Evolutionary conservation across 2,329 filamentous ascomycete genomes (phyloP).

Genomic region (Biscogniauxia sp.): DNA sequence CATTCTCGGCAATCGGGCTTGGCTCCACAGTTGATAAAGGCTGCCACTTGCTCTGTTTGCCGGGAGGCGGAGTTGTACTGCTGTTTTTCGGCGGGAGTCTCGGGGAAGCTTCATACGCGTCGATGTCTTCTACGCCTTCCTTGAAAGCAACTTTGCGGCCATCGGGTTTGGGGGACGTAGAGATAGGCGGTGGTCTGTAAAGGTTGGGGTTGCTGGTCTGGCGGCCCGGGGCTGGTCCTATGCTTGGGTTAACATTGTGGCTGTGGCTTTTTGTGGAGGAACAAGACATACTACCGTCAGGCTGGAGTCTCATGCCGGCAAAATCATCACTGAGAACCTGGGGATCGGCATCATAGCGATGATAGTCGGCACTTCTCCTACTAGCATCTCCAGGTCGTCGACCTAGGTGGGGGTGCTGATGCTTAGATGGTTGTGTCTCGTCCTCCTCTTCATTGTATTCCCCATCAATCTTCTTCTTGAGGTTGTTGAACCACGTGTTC

Average conservation of each 20-base stretch:
- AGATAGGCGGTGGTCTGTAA: conserved; percentile 59
- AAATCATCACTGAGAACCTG: conserved; percentile 90
- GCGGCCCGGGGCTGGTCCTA: conserved; percentile 33
- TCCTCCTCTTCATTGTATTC: conserved; percentile 73
- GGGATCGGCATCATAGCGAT: conserved; percentile 92
- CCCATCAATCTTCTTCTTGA: conserved; percentile 93
- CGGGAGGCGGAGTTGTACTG: conserved; percentile 38
- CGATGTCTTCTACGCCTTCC: conserved; percentile 73
- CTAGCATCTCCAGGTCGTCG: conserved; percentile 59
- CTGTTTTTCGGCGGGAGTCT: conserved; percentile 52
- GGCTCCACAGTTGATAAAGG: conserved; percentile 84
- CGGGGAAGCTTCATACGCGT: conserved; percentile 68
- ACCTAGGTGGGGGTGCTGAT: conserved; percentile 17
- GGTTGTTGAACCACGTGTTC: conserved; percentile 84
- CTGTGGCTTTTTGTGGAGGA: conserved; percentile 31
- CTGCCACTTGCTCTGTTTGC: conserved; percentile 93
- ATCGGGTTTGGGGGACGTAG: conserved; percentile 50
- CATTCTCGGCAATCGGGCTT: conserved; percentile 81
- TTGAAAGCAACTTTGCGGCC: conserved; percentile 57
- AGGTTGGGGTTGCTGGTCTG: conserved; percentile 72
- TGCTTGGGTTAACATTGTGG: conserved; percentile 44
- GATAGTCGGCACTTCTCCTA: conserved; percentile 79
- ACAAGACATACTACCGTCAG: conserved; percentile 57
- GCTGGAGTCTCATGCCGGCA: conserved; percentile 62
- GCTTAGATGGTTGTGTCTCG: conserved; percentile 39